phyloP scores from a whole-genome alignment of 108 stramenopile species.

The Cyclotella atomus region DNA sequence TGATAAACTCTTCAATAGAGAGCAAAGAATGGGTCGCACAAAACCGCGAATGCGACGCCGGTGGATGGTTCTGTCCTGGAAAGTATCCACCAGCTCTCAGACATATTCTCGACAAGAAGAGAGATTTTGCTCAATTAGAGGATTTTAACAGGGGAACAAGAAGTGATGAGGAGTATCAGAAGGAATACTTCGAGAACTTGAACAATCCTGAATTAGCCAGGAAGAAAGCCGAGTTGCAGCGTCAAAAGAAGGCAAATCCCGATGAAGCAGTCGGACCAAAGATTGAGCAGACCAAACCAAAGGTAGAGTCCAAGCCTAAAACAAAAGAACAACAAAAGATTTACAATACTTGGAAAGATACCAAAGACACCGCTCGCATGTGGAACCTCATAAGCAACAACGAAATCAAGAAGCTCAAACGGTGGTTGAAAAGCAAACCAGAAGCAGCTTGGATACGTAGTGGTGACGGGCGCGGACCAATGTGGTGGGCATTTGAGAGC shows the following conservation, averaged over 20 bases:
- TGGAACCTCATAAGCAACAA: slow-evolving; percentile 76
- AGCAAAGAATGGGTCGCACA: slow-evolving; percentile 85
- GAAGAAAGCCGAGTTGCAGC: slow-evolving; percentile 56
- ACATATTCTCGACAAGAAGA: slow-evolving; percentile 70
- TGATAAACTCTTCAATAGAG: slow-evolving; percentile 79
- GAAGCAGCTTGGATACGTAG: slow-evolving; percentile 79
- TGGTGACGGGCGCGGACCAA: slow-evolving; percentile 88
- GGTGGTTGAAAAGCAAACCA: slow-evolving; percentile 76
- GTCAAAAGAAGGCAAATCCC: slow-evolving; percentile 25
- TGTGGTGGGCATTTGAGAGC: slow-evolving; percentile 90
- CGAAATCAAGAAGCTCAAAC: slow-evolving; percentile 61
- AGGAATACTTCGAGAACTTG: slow-evolving; percentile 86
- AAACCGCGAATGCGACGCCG: slow-evolving; percentile 85
- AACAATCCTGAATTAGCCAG: slow-evolving; percentile 68
- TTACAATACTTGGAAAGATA: slow-evolving; percentile 86
- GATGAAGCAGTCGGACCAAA: slow-evolving; percentile 9
- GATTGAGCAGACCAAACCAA: slow-evolving; percentile 44
- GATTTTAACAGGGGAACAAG: slow-evolving; percentile 88
- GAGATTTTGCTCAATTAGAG: slow-evolving; percentile 91
- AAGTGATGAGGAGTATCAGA: slow-evolving; percentile 86
- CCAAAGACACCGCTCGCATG: slow-evolving; percentile 83
- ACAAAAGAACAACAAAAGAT: no score
- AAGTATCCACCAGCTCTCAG: slow-evolving; percentile 87
- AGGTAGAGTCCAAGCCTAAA: no score
- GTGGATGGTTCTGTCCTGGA: slow-evolving; percentile 92